Base-by-base conservation (phyloP, 2,329 filamentous ascomycete genomes). In the Fusarium heterosporum region DNA sequence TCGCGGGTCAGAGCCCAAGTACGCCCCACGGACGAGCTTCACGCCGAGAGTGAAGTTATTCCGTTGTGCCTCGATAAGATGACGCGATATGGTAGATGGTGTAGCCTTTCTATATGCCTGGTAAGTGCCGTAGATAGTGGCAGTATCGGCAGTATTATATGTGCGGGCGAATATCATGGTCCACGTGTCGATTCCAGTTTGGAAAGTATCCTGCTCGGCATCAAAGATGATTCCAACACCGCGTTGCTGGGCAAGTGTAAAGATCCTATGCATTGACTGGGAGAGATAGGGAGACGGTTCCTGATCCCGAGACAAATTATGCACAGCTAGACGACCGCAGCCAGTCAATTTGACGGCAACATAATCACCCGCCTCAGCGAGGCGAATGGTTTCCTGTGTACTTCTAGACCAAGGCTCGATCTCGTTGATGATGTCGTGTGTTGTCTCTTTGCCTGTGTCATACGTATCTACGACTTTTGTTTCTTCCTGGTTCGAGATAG, bases 151-250 rank as follows among this genome's bases (percentile, higher is more conserved):
- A 0, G 77, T 85, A 80, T 96, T 96, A 81, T 92, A 93, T 73
- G 85, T 87, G 71, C 87, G 85, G 82, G 93, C 91, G 68, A 93
- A 90, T 14, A 84, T 79, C 50, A 95, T 78, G 4, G 89, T 92
- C 90, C 93, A 95, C 67, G 87, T 85, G 75, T 95, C 90, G 64
- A 96, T 95, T 7, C 92, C 93, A 7, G 85, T 81, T 78, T 96
- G 92, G 26, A 95, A 85, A 50, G 86, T 84, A 56, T 90, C 88
- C 76, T 96, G 92, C 78, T 97, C 94, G 2, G 93, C 93, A 66
- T 96, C 93, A 64, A 96, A 92, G 2, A 96, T 85, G 1, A 97
- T 83, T 4, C 87, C 85, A 4, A 97, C 87, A n/a, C 89, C 87
- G 47, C 89, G 88, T 29, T 85, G 80, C 3, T 86, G 83, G 0